A percentile compares a stretch with the other conserved stretches of the same genome.
phyloP scores from a whole-genome alignment of 2,329 filamentous ascomycete genomes.

The Mycosphaerelloides madeirae region DNA sequence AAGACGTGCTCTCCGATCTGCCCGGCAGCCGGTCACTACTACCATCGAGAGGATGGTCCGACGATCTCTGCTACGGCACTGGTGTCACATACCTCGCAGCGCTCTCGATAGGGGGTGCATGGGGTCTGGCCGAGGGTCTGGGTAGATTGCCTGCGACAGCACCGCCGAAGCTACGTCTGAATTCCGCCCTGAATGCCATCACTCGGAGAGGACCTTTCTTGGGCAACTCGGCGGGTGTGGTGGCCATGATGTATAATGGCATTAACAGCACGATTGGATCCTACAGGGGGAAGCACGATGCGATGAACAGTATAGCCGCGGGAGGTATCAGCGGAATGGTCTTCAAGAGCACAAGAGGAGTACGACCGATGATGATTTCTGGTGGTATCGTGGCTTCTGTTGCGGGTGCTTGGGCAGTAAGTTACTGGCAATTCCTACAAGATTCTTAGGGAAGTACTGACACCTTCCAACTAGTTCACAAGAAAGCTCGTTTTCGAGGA shows the following conservation, averaged over 20 bases:
- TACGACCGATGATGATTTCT: constrained; percentile 91
- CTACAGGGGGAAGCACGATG: constrained; percentile 78
- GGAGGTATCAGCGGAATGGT: constrained; percentile 86
- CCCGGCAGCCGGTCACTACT: constrained; percentile 82
- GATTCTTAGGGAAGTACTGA: constrained; percentile 3
- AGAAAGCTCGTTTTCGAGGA: constrained; percentile 23
- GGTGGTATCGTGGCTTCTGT: constrained; percentile 81
- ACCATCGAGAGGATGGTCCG: constrained; percentile 93
- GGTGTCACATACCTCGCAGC: constrained; percentile 91
- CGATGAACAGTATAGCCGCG: constrained; percentile 79
- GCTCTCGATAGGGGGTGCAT: constrained; percentile 77
- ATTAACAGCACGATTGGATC: constrained; percentile 81
- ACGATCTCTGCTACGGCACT: constrained; percentile 96
- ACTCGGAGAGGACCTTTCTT: constrained; percentile 90
- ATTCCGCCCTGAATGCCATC: constrained; percentile 90
- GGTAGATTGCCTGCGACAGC: constrained; percentile 64
- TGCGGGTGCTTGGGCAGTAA: constrained; percentile 86
- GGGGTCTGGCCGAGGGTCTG: constrained; percentile 88
- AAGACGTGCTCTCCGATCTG: constrained; percentile 78
- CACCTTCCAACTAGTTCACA: constrained; percentile 14
- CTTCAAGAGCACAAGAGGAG: constrained; percentile 90
- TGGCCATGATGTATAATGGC: constrained; percentile 94
- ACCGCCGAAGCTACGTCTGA: constrained; percentile 85
- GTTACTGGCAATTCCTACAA: constrained; percentile 37
- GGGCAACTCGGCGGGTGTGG: constrained; percentile 91